These are phyloP conservation scores for Aspergillus funiculosus DNA, from an alignment of 495 filamentous ascomycete species.

Conservation along the genomic window DNA sequence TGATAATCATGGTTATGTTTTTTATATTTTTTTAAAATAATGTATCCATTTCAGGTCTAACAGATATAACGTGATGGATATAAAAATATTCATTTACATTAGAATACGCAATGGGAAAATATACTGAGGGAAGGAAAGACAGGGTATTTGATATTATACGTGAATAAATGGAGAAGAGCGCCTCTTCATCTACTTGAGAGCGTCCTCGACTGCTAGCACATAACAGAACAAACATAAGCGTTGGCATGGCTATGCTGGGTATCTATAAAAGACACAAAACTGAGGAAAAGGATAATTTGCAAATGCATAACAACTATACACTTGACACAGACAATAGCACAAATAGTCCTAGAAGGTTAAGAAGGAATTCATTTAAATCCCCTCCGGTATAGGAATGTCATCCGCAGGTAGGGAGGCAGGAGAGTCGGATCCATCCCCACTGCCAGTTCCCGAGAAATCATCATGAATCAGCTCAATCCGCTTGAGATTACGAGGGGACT, in stretches of 20 bases:
- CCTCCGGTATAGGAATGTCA: not conserved
- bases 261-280: slow-evolving; percentile 5
- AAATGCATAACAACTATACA: slow-evolving; percentile 1
- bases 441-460: slow-evolving; percentile 36
- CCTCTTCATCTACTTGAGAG: no score
- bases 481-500: slow-evolving; percentile 18
- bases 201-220: no score
- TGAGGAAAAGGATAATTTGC: not conserved
- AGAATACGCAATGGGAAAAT: no score
- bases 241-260: slow-evolving; percentile 13
- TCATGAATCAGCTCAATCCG: slow-evolving; percentile 24
- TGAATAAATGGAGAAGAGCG: no score
- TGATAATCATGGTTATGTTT: no score
- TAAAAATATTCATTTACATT: no score
- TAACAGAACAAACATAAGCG: no score
- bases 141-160: no score
- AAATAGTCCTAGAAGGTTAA: not conserved
- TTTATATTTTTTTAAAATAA: no score
- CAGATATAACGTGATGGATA: no score
- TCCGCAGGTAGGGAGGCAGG: slow-evolving; percentile 9
- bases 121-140: no score
- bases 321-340: not conserved
- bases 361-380: not conserved
- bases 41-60: no score
- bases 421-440: slow-evolving; percentile 29